These are phyloP conservation scores for Geranium incanum DNA, from an alignment of 441 rosid genomes.

Conservation along the genomic window DNA sequence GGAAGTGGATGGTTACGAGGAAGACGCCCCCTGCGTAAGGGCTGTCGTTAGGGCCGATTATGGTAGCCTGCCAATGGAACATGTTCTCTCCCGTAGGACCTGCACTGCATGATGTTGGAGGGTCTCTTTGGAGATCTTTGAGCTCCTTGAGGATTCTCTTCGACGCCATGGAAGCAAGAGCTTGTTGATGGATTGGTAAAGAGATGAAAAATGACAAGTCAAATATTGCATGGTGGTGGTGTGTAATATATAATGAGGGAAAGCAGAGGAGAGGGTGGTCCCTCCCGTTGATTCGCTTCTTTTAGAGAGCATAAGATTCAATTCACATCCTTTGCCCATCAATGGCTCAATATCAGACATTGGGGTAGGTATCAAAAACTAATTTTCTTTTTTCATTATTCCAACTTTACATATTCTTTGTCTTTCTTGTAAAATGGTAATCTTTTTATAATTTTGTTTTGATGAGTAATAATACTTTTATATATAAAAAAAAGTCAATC, in stretches of 20 bases:
- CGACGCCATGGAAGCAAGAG: conserved; percentile 18
- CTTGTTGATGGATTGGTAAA: neutral
- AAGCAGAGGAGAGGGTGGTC: neutral
- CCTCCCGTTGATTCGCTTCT: neutral
- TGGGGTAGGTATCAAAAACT: too few relatives aligned
- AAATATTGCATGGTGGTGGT: conserved; percentile 3
- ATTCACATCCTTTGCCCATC: conserved; percentile 3
- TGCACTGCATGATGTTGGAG: conserved; percentile 37
- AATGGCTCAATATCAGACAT: neutral
- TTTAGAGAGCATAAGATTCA: neutral
- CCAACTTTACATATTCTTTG: neutral
- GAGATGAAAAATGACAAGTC: neutral
- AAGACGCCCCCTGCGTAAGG: conserved; percentile 23
- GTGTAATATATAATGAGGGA: neutral
- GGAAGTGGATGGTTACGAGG: too few relatives aligned
- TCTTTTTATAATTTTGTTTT: too few relatives aligned
- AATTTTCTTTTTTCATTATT: too few relatives aligned
- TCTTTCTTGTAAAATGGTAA: too few relatives aligned
- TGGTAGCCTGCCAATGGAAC: conserved; percentile 38
- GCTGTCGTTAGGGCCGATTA: conserved; percentile 32
- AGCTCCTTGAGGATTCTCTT: conserved; percentile 39
- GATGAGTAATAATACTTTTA: too few relatives aligned
- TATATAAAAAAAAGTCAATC: too few relatives aligned
- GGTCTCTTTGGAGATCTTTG: conserved; percentile 33
- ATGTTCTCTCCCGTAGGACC: conserved; percentile 33